Conservation (phyloP, 1,284 basidiomycete genomes). For the Meripilus lineatus region DNA sequence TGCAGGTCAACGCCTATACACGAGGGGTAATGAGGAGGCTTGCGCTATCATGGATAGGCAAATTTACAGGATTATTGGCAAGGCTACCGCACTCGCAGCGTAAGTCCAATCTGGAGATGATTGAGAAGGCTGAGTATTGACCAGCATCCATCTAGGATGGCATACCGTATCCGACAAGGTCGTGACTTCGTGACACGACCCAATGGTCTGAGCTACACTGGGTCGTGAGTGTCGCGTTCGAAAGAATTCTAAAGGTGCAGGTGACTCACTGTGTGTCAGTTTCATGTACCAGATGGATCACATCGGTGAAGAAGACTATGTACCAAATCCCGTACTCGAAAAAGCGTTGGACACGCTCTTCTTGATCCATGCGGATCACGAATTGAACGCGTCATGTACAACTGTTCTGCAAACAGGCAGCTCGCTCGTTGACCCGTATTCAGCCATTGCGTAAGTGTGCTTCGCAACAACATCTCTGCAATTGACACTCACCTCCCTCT, state of each 20-base stretch:
- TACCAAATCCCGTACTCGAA: constrained; percentile 76
- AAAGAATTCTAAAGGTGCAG: too few species aligned
- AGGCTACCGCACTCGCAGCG: constrained; percentile 84
- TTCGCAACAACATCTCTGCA: not conserved
- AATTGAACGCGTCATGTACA: constrained; percentile 80
- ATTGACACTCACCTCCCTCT: constrained; percentile 1
- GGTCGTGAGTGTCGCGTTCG: constrained; percentile 64
- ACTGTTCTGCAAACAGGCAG: constrained; percentile 84
- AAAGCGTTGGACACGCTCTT: constrained; percentile 84
- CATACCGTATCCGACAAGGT: constrained; percentile 84
- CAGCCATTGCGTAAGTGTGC: constrained; percentile 64
- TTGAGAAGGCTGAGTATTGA: too few species aligned
- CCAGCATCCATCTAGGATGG: constrained; percentile 56
- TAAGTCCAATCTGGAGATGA: constrained; percentile 30
- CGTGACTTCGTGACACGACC: constrained; percentile 85
- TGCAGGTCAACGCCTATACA: constrained; percentile 75
- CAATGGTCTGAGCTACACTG: constrained; percentile 76
- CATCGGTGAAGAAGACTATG: constrained; percentile 66
- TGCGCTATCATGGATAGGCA: constrained; percentile 85
- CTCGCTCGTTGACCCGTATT: constrained; percentile 84
- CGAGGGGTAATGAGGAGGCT: constrained; percentile 58
- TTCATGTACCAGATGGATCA: constrained; percentile 89
- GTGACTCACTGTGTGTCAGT: too few species aligned
- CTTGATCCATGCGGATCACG: constrained; percentile 85
- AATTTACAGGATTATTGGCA: constrained; percentile 82